Base-by-base conservation (phyloP, 768 basidiomycete genomes). In the Lactarius sanguifluus region DNA sequence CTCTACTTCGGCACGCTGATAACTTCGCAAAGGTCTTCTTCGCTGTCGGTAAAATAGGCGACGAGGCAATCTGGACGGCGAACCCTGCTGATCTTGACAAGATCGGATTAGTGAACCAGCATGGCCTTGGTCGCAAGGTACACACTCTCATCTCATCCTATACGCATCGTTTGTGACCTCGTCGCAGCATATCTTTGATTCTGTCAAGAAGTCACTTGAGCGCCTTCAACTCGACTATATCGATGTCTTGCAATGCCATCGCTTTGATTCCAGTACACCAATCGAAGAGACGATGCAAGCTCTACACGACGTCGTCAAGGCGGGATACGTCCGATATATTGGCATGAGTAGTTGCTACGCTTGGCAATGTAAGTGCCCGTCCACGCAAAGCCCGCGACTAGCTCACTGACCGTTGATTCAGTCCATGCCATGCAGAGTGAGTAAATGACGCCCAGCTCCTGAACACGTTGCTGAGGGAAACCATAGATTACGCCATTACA, bases 191-290 rank as follows among this genome's bases (percentile, higher is more conserved):
- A 91, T 92, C 45, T 92, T 93, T 70, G 88, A 87, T 40, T 78
- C 85, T 0, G 83, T 89, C 41, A 86, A 87, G 71, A 76, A 78
- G 18, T 85, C 85, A 55, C 75, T 92, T 65, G 76, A 88, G 72
- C 81, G 90, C 20, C 80, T 93, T 2, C 87, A 91, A 56, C 74
- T 90, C 32, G 91, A 92, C 60, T 90, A 91, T 68, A 81, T 93
- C 71, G 92, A 92, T 71, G 76, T 92, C 1, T 76, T 91, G 9
- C 90, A 92, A 78, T 89, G 75, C 68, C 73, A 75, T 62, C 73
- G 74, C 25, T 77, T 77, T 55, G 75, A 77, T 66, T 59, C 69
- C 16, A 71, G 77, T 23, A 82, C 82, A 0, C 80, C 68, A 10
- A 67, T 69, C 16, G 68, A 69, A 18, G 68, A 69, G 61, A 67